phyloP scores from a whole-genome alignment of 1,284 basidiomycete species.

The Singerocomus inundabilis region DNA sequence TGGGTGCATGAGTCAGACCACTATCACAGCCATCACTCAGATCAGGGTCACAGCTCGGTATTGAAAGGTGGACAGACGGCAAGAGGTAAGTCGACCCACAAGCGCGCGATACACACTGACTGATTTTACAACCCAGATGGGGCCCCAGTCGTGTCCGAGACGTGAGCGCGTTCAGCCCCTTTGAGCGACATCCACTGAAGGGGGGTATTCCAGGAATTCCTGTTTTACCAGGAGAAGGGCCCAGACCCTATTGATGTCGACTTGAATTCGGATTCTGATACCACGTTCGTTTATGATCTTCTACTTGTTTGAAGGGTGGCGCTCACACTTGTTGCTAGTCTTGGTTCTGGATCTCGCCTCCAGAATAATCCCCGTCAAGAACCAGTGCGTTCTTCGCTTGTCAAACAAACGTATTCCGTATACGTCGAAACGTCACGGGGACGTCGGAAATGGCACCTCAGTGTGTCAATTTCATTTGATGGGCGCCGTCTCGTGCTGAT shows the following conservation, averaged over 20 bases:
- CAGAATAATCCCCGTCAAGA: conserved; percentile 35
- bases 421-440: conserved; percentile 61
- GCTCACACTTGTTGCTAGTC: conserved; percentile 28
- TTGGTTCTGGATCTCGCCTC: conserved; percentile 36
- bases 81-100: conserved; percentile 46
- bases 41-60: conserved; percentile 51
- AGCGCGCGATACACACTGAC: conserved; percentile 30
- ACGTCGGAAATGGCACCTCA: conserved; percentile 76
- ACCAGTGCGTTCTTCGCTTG: conserved; percentile 49
- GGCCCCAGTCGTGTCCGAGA: conserved; percentile 74
- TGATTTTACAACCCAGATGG: conserved; percentile 45
- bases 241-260: conserved; percentile 44
- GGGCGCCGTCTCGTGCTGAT: conserved; percentile 8
- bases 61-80: conserved; percentile 79
- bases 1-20: conserved; percentile 35
- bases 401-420: conserved; percentile 80
- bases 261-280: conserved; percentile 46
- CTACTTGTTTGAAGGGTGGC: not conserved
- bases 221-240: conserved; percentile 71
- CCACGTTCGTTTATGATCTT: conserved; percentile 31
- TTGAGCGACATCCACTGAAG: conserved; percentile 5
- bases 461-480: conserved; percentile 40
- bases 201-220: conserved; percentile 61
- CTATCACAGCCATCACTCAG: conserved; percentile 3
- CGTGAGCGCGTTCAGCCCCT: conserved; percentile 41